Conservation (phyloP, 169 alveolate species). For the Blepharisma undulans region DNA sequence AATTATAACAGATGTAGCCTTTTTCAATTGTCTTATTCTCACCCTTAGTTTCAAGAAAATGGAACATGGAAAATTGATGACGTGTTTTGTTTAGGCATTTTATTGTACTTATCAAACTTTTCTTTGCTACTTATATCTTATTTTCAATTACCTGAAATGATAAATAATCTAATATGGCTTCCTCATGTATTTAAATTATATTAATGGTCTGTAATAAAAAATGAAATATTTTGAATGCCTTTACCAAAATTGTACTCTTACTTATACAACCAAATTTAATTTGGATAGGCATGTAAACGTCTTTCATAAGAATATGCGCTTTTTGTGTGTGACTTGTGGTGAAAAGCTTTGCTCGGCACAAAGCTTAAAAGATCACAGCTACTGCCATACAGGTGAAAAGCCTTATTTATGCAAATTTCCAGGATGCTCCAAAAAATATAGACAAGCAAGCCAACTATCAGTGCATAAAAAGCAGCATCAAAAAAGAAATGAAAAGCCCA, state of each 20-base stretch:
- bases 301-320: background rate
- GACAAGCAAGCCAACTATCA: slow-evolving; percentile 32
- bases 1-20: no score
- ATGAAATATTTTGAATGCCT: background rate
- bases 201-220: background rate
- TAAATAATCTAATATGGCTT: no score
- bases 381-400: slow-evolving; percentile 20
- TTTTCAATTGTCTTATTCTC: no score
- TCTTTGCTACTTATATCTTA: no score
- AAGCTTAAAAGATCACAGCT: slow-evolving; percentile 16
- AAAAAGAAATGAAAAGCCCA: no score
- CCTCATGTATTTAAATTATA: no score
- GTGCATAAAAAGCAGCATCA: background rate
- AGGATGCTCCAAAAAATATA: background rate
- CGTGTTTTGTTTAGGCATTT: no score
- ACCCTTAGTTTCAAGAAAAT: no score
- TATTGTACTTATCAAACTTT: no score
- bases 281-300: background rate
- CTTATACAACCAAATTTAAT: background rate
- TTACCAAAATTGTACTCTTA: background rate
- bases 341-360: background rate
- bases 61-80: no score
- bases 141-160: no score
- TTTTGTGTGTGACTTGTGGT: slow-evolving; percentile 9
- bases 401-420: background rate